Evolutionary conservation across 257 asterid species (phyloP).

Genomic region (Agastache rugosa): DNA sequence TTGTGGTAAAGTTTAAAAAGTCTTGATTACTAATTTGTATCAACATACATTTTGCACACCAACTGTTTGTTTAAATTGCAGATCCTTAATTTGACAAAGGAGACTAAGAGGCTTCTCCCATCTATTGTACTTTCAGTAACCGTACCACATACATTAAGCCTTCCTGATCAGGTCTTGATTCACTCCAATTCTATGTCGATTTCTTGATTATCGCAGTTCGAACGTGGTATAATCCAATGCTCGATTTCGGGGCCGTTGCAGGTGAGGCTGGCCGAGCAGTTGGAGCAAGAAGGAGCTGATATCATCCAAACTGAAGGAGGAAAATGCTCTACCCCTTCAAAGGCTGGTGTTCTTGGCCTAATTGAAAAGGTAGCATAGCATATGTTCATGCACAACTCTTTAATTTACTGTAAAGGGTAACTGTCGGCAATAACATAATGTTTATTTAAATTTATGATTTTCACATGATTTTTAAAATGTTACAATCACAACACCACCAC

Average conservation of each 20-base stretch:
- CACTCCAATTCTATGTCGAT: background rate
- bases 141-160: constrained; percentile 89
- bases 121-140: constrained; percentile 73
- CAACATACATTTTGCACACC: background rate
- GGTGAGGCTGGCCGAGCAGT: constrained; percentile 80
- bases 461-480: no score
- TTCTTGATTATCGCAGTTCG: background rate
- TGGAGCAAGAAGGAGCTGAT: constrained; percentile 86
- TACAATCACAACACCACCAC: no score
- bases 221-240: background rate
- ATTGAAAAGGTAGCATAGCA: constrained; percentile 69
- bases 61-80: constrained; percentile 32
- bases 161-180: constrained; percentile 79
- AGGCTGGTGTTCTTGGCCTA: constrained; percentile 81
- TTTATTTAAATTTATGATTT: no score
- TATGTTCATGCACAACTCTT: background rate
- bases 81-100: constrained; percentile 74
- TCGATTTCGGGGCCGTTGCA: constrained; percentile 32
- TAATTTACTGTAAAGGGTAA: background rate
- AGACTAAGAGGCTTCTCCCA: constrained; percentile 76
- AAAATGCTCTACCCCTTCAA: constrained; percentile 74
- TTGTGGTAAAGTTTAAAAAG: background rate
- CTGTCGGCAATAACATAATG: background rate
- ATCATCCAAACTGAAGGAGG: constrained; percentile 95
- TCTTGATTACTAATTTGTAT: background rate